Evolutionary conservation across 495 filamentous ascomycete species (phyloP).

Genomic region (Lineolata rhizophorae): DNA sequence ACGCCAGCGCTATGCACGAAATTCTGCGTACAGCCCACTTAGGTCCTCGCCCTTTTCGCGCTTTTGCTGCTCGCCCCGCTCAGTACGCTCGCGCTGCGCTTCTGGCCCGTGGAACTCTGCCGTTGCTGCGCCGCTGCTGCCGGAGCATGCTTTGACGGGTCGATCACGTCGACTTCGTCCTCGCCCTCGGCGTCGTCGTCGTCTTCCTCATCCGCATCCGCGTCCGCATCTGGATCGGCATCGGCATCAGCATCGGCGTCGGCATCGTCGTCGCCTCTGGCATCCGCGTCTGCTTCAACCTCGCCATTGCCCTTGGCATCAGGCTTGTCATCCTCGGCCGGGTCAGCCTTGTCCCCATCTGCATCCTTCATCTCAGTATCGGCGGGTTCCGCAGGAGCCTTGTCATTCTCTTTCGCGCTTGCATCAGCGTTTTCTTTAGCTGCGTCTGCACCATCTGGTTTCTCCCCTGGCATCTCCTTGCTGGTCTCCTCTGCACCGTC

Average conservation of each 20-base stretch:
- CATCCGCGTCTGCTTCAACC: constrained; percentile 16
- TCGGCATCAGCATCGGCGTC: constrained; percentile 8
- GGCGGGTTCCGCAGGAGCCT: not conserved
- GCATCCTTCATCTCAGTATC: constrained; percentile 20
- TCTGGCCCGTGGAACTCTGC: constrained; percentile 21
- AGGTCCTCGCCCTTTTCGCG: constrained; percentile 48
- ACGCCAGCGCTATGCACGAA: too few species aligned
- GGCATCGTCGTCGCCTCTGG: constrained; percentile 11
- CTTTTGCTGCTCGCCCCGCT: constrained; percentile 49
- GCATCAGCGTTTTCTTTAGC: too few species aligned
- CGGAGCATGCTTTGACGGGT: constrained; percentile 1
- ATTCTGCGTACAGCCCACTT: not conserved
- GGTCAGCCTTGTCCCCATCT: constrained; percentile 8
- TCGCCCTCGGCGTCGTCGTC: constrained; percentile 7
- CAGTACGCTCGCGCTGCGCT: constrained; percentile 56
- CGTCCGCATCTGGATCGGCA: not conserved
- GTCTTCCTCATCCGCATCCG: constrained; percentile 3
- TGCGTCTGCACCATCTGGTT: too few species aligned
- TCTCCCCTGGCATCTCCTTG: too few species aligned
- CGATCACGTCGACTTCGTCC: constrained; percentile 5
- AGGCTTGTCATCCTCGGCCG: constrained; percentile 4
- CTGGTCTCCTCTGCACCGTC: constrained; percentile 2
- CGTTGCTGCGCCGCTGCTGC: not conserved
- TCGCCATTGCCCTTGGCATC: constrained; percentile 10
- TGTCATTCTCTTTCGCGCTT: constrained; percentile 29